Evolutionary conservation across 176 grass and related monocot genomes (phyloP).

Genomic region (Oryza coarctata): DNA sequence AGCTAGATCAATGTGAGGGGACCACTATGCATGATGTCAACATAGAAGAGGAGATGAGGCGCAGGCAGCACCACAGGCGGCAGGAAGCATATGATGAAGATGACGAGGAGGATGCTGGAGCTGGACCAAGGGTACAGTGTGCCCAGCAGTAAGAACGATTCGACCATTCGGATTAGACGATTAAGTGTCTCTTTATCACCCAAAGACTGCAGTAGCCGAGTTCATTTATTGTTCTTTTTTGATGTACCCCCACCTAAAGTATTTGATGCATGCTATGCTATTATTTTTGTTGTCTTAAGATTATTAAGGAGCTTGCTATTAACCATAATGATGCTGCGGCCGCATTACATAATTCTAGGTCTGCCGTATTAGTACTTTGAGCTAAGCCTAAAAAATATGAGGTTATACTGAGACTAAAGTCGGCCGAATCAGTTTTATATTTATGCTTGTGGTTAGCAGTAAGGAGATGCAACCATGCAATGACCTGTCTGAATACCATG

Average conservation of each 20-base stretch:
- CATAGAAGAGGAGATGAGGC: conserved; percentile 92
- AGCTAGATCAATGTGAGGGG: conserved; percentile 79
- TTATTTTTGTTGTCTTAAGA: background rate
- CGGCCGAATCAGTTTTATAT: background rate
- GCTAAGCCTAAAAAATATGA: background rate
- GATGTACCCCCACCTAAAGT: background rate
- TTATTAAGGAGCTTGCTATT: background rate
- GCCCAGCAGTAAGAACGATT: conserved; percentile 66
- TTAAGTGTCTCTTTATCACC: background rate
- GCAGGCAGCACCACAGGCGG: conserved; percentile 59
- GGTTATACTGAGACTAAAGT: background rate
- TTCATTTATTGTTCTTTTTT: background rate
- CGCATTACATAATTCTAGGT: too few relatives aligned
- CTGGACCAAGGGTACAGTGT: conserved; percentile 74
- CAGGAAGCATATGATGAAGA: conserved; percentile 86
- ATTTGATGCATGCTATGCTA: background rate
- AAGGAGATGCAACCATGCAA: background rate
- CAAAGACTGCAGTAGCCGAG: background rate
- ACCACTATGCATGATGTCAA: conserved; percentile 79
- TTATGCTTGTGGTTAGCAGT: background rate
- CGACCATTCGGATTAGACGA: background rate
- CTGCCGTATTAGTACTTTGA: background rate
- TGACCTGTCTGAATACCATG: background rate
- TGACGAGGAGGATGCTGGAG: conserved; percentile 49
- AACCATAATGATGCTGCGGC: background rate